Evolutionary conservation across 495 filamentous ascomycete species (phyloP).

Genomic region (Rhypophila decipiens): DNA sequence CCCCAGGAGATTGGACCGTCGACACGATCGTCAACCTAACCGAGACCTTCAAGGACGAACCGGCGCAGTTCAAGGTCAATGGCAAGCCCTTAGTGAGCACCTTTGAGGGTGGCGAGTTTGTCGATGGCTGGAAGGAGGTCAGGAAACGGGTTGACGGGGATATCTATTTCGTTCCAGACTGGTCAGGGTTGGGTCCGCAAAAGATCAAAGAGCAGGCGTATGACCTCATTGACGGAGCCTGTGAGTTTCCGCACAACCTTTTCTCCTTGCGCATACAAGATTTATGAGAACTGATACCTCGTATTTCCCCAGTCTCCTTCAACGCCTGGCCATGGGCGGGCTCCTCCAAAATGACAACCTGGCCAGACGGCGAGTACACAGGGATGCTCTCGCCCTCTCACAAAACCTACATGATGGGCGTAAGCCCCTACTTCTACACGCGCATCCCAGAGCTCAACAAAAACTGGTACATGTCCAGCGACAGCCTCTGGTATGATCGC

Average conservation of each 20-base stretch:
- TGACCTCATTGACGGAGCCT: slow-evolving; percentile 23
- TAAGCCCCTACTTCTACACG: slow-evolving; percentile 65
- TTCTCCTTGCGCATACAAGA: no score
- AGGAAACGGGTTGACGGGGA: slow-evolving; percentile 16
- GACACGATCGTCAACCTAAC: slow-evolving; percentile 20
- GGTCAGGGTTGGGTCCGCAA: slow-evolving; percentile 5
- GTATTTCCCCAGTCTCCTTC: slow-evolving; percentile 21
- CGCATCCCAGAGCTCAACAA: slow-evolving; percentile 51
- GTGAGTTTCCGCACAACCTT: not conserved
- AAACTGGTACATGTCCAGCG: slow-evolving; percentile 53
- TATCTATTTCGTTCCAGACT: slow-evolving; percentile 27
- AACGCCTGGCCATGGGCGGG: slow-evolving; percentile 28
- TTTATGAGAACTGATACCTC: no score
- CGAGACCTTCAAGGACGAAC: slow-evolving; percentile 17
- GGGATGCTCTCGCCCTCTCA: slow-evolving; percentile 9
- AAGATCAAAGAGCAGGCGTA: not conserved
- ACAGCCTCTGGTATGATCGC: slow-evolving; percentile 58
- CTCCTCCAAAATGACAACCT: slow-evolving; percentile 45
- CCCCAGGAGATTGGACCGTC: slow-evolving; percentile 17
- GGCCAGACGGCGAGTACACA: slow-evolving; percentile 15
- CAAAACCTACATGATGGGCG: slow-evolving; percentile 39
- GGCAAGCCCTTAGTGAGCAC: slow-evolving; percentile 22
- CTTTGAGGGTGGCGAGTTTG: slow-evolving; percentile 18
- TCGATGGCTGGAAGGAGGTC: slow-evolving; percentile 20
- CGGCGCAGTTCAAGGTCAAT: slow-evolving; percentile 24